Percentiles rank a stretch among this genome's conserved stretches.
phyloP scores from a whole-genome alignment of 129 eudicot genomes.

The Chrysanthemum lavandulifolium region DNA sequence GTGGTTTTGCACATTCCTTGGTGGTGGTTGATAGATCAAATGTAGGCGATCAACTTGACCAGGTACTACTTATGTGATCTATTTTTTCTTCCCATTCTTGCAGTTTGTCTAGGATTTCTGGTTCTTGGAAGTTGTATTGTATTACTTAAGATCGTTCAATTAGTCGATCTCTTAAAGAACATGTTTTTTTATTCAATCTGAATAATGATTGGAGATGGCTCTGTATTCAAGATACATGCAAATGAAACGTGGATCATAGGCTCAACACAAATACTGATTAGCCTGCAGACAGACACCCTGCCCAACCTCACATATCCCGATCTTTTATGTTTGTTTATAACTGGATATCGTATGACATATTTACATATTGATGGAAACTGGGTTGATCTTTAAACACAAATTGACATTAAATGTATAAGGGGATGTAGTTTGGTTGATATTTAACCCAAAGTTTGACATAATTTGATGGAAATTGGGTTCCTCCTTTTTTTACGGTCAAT shows the following conservation, averaged over 20 bases:
- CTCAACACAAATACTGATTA: neutral
- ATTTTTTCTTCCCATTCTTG: neutral
- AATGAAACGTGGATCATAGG: neutral
- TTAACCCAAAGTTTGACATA: too few species aligned
- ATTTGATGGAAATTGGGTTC: too few species aligned
- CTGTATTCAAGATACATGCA: neutral
- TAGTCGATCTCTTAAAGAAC: neutral
- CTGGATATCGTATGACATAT: too few species aligned
- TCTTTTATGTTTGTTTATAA: too few species aligned
- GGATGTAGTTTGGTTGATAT: too few species aligned
- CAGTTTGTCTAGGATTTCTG: neutral
- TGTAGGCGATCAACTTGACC: slow-evolving; percentile 56
- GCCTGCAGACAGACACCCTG: neutral
- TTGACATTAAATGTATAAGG: too few species aligned
- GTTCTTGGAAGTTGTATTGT: neutral
- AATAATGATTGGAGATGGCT: too few species aligned
- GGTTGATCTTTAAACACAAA: too few species aligned
- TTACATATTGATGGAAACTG: too few species aligned
- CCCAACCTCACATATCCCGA: neutral
- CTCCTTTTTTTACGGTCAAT: too few species aligned
- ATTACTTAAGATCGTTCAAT: neutral
- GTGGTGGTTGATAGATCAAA: slow-evolving; percentile 75
- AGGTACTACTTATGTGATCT: slow-evolving; percentile 24
- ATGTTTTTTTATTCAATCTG: too few species aligned
- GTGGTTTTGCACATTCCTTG: slow-evolving; percentile 91